phyloP scores from a whole-genome alignment of 1,284 basidiomycete genomes.

The Ganoderma lucidum region DNA sequence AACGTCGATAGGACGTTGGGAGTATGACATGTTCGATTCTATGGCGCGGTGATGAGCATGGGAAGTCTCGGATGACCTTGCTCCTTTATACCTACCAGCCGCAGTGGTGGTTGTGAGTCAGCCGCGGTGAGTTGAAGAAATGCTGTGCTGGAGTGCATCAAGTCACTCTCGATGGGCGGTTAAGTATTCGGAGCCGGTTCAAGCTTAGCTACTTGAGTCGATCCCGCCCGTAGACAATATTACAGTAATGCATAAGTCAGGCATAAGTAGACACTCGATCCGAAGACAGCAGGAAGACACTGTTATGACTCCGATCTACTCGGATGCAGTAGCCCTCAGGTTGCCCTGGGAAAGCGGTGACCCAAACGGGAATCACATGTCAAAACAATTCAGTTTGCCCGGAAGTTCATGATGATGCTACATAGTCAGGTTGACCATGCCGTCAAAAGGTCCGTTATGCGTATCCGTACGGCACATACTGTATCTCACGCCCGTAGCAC shows the following conservation, averaged over 20 bases:
- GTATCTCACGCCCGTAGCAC: too few species aligned
- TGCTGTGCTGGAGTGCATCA: neutral
- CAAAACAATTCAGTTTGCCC: neutral
- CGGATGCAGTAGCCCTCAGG: too few species aligned
- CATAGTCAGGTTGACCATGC: too few species aligned
- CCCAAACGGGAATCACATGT: neutral
- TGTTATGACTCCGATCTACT: neutral
- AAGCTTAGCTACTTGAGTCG: neutral
- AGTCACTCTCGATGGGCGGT: neutral
- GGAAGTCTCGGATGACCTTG: neutral
- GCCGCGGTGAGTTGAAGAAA: neutral
- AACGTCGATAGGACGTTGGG: constrained; percentile 17
- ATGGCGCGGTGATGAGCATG: too few species aligned
- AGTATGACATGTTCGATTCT: constrained; percentile 16
- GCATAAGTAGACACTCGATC: neutral
- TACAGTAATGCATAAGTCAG: too few species aligned
- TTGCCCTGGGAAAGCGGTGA: too few species aligned
- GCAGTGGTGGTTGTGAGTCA: constrained; percentile 1
- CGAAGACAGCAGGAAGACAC: neutral
- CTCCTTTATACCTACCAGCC: neutral
- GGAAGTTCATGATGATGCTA: too few species aligned
- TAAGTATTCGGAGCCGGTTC: neutral
- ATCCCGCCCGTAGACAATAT: neutral
- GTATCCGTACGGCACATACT: too few species aligned
- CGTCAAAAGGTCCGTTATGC: too few species aligned